Evolutionary conservation across 2,329 filamentous ascomycete species (phyloP).

Genomic region (Neopestalotiopsis sp.): DNA sequence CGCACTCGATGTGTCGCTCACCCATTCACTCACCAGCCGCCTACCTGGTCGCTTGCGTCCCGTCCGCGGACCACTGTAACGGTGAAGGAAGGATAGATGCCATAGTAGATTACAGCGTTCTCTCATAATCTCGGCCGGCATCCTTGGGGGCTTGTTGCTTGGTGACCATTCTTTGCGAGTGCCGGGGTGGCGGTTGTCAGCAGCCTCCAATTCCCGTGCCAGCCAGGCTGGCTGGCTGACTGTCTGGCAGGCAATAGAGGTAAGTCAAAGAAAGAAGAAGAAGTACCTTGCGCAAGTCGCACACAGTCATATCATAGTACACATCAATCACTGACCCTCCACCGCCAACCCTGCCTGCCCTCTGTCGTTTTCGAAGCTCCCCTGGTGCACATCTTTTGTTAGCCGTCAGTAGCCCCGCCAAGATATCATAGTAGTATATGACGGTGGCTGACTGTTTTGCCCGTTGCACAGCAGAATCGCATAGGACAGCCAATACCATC

Average conservation of each 20-base stretch:
- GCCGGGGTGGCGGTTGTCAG: slow-evolving; percentile 2
- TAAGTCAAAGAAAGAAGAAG: background rate
- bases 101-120: background rate
- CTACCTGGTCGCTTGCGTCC: background rate
- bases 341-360: background rate
- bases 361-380: background rate
- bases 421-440: background rate
- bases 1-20: no score
- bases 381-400: background rate
- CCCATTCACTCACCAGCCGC: no score
- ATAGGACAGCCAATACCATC: background rate
- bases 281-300: slow-evolving; percentile 1
- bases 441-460: background rate
- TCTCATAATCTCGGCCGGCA: background rate
- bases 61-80: background rate
- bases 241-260: background rate
- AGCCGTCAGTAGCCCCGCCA: background rate
- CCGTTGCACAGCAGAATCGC: background rate
- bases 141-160: background rate
- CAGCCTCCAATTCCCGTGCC: background rate
- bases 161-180: background rate
- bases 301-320: background rate
- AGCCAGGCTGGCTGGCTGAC: no score
- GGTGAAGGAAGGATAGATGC: background rate
- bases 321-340: background rate